These are phyloP conservation scores for Kandelia obovata DNA, from an alignment of 345 rosid genomes.

Conservation along the genomic window DNA sequence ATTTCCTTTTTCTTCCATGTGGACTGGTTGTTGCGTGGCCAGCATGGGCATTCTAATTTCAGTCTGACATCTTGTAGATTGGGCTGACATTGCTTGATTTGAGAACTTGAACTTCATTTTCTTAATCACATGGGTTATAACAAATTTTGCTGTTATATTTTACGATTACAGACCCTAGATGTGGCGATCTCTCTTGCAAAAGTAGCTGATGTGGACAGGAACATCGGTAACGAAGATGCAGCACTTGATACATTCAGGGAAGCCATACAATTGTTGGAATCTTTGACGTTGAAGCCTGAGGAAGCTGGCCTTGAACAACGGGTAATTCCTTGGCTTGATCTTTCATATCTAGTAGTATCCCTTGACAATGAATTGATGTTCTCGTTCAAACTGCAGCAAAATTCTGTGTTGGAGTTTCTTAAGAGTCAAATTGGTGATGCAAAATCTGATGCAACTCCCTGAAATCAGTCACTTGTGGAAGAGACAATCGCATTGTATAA, in stretches of 20 bases:
- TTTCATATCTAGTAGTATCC: conserved; percentile 3
- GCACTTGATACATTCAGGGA: conserved; percentile 72
- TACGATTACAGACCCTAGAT: conserved; percentile 49
- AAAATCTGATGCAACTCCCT: conserved; percentile 27
- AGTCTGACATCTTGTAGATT: no score
- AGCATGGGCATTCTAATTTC: no score
- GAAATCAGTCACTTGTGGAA: not conserved
- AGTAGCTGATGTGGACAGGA: conserved; percentile 87
- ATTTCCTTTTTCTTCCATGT: no score
- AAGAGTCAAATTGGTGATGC: conserved; percentile 62
- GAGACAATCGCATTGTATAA: not conserved
- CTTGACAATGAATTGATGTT: conserved; percentile 5
- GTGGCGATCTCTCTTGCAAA: conserved; percentile 90
- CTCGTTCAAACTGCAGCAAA: conserved; percentile 48
- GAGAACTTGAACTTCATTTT: no score
- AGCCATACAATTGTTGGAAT: conserved; percentile 71
- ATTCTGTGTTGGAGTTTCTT: conserved; percentile 74
- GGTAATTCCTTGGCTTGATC: conserved; percentile 32
- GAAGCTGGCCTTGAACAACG: conserved; percentile 72
- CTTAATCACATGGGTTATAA: no score
- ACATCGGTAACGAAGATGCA: conserved; percentile 56
- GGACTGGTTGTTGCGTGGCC: no score
- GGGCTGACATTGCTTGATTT: no score
- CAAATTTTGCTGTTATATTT: not conserved
- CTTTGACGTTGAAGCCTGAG: conserved; percentile 59